Percentiles rank a stretch among this genome's conserved stretches.
phyloP scores from a whole-genome alignment of 768 basidiomycete genomes.

The Tulasnella sp. region DNA sequence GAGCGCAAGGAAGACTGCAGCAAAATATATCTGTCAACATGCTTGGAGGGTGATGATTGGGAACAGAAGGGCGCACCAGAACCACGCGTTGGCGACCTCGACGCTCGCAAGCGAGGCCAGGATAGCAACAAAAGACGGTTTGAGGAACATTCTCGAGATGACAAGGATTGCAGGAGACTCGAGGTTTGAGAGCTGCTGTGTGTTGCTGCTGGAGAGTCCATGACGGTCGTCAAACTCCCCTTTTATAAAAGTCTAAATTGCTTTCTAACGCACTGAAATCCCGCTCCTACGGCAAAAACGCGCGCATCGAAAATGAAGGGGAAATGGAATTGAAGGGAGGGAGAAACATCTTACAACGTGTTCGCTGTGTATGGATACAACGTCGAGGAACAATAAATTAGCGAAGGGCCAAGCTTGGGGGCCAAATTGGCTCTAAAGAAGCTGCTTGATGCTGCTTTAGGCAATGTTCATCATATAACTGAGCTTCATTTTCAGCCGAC shows the following conservation, averaged over 20 bases:
- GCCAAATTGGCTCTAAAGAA: neutral
- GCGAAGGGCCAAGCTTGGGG: neutral
- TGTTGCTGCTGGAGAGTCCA: neutral
- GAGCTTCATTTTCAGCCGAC: slow-evolving; percentile 4
- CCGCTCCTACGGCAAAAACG: neutral
- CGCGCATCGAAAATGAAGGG: neutral
- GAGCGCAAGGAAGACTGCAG: slow-evolving; percentile 17
- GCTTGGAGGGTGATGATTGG: neutral
- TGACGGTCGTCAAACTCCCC: neutral
- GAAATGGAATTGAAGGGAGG: neutral
- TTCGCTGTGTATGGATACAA: neutral
- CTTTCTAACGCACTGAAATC: neutral
- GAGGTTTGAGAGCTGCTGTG: neutral
- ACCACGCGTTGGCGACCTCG: slow-evolving; percentile 22
- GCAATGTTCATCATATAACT: neutral
- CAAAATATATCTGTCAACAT: neutral
- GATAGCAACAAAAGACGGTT: slow-evolving; percentile 15
- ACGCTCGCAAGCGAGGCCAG: slow-evolving; percentile 5
- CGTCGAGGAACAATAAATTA: neutral
- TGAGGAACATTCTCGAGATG: slow-evolving; percentile 1
- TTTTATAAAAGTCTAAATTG: neutral
- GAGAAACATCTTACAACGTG: neutral
- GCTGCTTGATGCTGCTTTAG: neutral
- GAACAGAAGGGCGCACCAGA: neutral
- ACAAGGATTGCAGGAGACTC: neutral